Base-by-base conservation (phyloP, 495 filamentous ascomycete genomes). In the Podospora sp. region DNA sequence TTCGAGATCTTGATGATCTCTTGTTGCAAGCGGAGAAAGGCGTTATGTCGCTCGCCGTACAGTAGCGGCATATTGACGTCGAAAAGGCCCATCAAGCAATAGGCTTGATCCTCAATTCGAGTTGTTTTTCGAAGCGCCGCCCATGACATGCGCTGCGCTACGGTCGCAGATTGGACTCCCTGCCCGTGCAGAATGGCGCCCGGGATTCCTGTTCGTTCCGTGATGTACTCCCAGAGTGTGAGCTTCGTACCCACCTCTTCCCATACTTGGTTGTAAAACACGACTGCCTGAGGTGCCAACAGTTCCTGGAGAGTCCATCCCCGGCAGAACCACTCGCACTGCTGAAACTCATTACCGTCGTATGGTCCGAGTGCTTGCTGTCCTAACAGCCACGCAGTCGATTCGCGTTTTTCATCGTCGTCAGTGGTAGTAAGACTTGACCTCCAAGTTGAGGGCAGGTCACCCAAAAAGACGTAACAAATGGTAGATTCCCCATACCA, bases 81-180 rank as follows among this genome's bases (percentile, higher is more conserved):
- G 16, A 61, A 61, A n/a, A 46, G 22, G n/a, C 59, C 60, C 35
- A 62, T 49, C 36, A 62, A 22, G 33, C 29, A 29, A 11, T 63
- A 63, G 24, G 61, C 61, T 20, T 21, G 21, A 20, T 63, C 61
- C 49, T 63, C 61, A 14, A 63, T 26, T 21, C 46, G 27, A 4
- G 61, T 63, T 14, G 61, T 63, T 21, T 5, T 53, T n/a, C 61
- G 16, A 0, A n/a, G 22, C n/a, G 61, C 46, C 46, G 40, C 61
- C 61, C 61, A 63, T 1, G 61, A 63, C 61, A 63, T 63, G 24
- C 61, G 61, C 49, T 63, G 61, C 49, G 40, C 61, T 9, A 63
- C 20, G 1, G 46, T 63, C 3, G 59, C 33, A 12, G 52, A 55
- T 1, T 55, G 52, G n/a, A 22, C n/a, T 2, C 22, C 52, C 52